phyloP scores from a whole-genome alignment of 352 stramenopile species.

The Phytophthora syringae region DNA sequence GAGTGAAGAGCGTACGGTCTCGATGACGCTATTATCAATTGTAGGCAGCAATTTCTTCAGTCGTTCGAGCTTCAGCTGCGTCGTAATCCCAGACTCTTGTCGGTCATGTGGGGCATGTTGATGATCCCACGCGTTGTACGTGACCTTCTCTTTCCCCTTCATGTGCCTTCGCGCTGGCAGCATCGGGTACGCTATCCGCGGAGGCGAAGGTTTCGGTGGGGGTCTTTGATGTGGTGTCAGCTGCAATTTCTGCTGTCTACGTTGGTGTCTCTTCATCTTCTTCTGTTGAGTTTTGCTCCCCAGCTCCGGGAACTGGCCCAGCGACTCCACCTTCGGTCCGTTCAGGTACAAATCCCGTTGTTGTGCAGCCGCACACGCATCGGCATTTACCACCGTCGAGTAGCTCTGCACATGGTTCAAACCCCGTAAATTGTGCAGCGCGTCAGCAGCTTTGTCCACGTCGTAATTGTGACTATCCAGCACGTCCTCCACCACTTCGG shows the following conservation, averaged over 20 bases:
- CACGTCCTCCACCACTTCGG: constrained; percentile 69
- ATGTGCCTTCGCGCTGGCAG: constrained; percentile 18
- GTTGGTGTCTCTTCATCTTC: constrained; percentile 33
- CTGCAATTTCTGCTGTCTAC: constrained; percentile 35
- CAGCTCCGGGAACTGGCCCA: constrained; percentile 64
- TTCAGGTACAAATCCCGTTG: constrained; percentile 31
- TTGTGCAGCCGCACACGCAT: constrained; percentile 23
- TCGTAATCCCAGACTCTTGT: constrained; percentile 60
- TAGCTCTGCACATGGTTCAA: constrained; percentile 70
- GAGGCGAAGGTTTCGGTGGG: constrained; percentile 38
- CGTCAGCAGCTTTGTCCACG: constrained; percentile 55
- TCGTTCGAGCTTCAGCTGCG: constrained; percentile 71
- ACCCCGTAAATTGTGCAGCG: constrained; percentile 62
- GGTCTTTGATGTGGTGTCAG: constrained; percentile 33
- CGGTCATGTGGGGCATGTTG: constrained; percentile 25
- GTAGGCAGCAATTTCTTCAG: constrained; percentile 62
- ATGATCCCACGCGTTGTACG: constrained; percentile 43
- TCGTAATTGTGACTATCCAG: constrained; percentile 66
- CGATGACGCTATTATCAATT: constrained; percentile 60
- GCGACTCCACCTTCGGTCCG: constrained; percentile 48
- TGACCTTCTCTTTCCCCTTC: constrained; percentile 19
- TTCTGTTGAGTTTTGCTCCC: constrained; percentile 46
- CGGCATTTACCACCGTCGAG: constrained; percentile 52
- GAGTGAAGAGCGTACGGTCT: constrained; percentile 42
- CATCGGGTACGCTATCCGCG: constrained; percentile 26